phyloP scores from a whole-genome alignment of 2,329 filamentous ascomycete genomes.

The Tolypocladium pustulatum region DNA sequence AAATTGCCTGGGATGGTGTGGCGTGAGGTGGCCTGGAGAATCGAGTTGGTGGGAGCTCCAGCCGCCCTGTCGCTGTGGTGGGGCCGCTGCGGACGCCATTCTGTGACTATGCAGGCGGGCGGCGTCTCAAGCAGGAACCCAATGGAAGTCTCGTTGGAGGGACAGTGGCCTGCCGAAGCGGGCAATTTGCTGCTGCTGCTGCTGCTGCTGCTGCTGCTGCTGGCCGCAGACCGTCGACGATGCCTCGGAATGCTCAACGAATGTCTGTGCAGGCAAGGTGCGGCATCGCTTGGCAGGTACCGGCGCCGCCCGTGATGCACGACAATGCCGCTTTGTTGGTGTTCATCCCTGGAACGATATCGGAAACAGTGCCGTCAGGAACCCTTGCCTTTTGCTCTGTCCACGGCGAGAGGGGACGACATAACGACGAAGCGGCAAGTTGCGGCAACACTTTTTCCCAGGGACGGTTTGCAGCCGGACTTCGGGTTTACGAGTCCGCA shows the following conservation, averaged over 20 bases:
- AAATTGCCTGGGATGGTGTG: background rate
- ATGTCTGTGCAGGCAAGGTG: background rate
- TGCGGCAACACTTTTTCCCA: background rate
- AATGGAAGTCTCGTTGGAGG: background rate
- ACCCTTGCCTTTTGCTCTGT: background rate
- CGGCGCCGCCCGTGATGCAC: background rate
- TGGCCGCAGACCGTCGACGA: background rate
- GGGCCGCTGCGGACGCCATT: conserved; percentile 8
- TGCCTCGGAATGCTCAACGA: background rate
- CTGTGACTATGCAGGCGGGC: conserved; percentile 5
- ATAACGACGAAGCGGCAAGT: background rate
- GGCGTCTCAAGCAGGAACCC: background rate
- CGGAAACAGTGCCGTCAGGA: background rate
- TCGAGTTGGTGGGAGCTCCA: conserved; percentile 1
- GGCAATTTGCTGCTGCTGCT: background rate
- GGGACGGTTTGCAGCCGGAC: background rate
- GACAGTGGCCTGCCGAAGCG: background rate
- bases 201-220: background rate
- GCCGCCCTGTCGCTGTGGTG: conserved; percentile 7
- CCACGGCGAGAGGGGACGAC: background rate
- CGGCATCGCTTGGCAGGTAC: background rate
- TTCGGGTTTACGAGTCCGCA: background rate
- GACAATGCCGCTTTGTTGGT: too few species aligned
- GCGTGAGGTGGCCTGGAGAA: background rate
- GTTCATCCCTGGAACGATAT: background rate